Evolutionary conservation across 2,329 filamentous ascomycete genomes (phyloP), one percentile per base, ranked within the genome.

Genomic region (Xylaria arbuscula): DNA sequence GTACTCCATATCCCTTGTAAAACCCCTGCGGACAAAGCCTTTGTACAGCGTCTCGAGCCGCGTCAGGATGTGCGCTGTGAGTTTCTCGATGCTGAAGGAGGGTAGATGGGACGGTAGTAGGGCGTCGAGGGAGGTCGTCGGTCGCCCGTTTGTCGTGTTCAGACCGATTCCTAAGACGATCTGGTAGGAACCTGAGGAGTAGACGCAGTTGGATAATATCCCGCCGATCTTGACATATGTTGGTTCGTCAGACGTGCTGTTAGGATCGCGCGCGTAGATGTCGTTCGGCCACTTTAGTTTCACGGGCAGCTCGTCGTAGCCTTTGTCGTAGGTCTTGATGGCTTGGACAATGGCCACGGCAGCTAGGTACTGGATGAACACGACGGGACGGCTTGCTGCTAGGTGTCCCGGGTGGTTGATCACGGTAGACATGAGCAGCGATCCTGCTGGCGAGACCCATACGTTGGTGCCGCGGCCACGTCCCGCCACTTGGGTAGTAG

Each of bases 241-340:
- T 0, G 81, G 78, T 1, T 82, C 76, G 11, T 83, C 80, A 2
- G 78, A 74, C 1, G 82, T 79, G 1, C 84, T 85, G 62, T 80
- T 83, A 6, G 87, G 92, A 75, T 93, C 90, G 24, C 88, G 83
- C 0, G 90, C 91, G 76, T 93, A 95, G 63, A 99, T 93, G 77
- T 99, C 96, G 76, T 99, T 99, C 11, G 96, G 96, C 96, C 96
- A 99, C 80, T 99, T 99, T 38, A 99, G 82, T 78, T 92, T 94
- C 48, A 99, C 86, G 0, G 93, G 92, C 4, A 98, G 80, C 0
- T 88, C 84, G 6, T 88, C 85, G 79, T 97, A 98, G 8, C 90
- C 93, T 2, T 81, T 80, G 57, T 91, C 93, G 76, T 98, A 98
- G 32, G 85, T 86, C 71, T 92, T 90, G 70, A 98, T 90, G 0